Percentiles rank a stretch among this genome's conserved stretches.
These are phyloP conservation scores for Calvatia gigantea DNA, from an alignment of 768 basidiomycete species.

Conservation along the genomic window DNA sequence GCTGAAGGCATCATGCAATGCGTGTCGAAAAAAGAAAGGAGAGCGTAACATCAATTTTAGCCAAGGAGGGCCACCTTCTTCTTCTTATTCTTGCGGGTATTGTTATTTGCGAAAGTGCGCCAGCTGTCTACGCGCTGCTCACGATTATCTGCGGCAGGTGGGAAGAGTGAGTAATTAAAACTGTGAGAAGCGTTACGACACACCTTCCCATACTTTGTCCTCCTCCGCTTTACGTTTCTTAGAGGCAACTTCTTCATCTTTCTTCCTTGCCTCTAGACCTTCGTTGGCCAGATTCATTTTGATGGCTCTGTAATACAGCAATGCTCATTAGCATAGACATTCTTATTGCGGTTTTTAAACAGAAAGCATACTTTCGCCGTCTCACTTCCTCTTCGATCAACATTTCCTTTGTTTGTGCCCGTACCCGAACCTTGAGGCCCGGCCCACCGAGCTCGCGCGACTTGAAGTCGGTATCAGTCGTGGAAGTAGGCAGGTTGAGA, in stretches of 20 bases:
- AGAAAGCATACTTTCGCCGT: conserved; percentile 64
- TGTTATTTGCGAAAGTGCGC: conserved; percentile 64
- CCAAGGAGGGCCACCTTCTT: conserved; percentile 64
- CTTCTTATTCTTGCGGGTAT: conserved; percentile 83
- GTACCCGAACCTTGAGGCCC: conserved; percentile 63
- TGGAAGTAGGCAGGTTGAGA: conserved; percentile 57
- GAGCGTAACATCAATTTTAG: conserved; percentile 28
- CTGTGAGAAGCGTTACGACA: conserved; percentile 11
- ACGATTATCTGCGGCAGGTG: conserved; percentile 62
- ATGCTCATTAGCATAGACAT: conserved; percentile 4
- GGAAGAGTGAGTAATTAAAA: background rate
- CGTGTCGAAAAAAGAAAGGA: conserved; percentile 13
- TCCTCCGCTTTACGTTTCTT: conserved; percentile 88
- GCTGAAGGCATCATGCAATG: background rate
- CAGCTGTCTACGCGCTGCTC: conserved; percentile 85
- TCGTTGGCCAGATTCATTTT: conserved; percentile 93
- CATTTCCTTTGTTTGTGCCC: conserved; percentile 74
- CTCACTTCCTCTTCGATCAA: conserved; percentile 89
- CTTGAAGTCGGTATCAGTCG: conserved; percentile 54
- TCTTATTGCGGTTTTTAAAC: background rate
- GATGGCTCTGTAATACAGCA: conserved; percentile 51
- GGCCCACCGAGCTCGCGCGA: conserved; percentile 52
- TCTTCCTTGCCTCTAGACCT: conserved; percentile 88
- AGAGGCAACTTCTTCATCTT: conserved; percentile 76
- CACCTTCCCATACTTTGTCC: conserved; percentile 88